These are phyloP conservation scores for Corchorus capsularis DNA, from an alignment of 345 rosid genomes.

Conservation along the genomic window DNA sequence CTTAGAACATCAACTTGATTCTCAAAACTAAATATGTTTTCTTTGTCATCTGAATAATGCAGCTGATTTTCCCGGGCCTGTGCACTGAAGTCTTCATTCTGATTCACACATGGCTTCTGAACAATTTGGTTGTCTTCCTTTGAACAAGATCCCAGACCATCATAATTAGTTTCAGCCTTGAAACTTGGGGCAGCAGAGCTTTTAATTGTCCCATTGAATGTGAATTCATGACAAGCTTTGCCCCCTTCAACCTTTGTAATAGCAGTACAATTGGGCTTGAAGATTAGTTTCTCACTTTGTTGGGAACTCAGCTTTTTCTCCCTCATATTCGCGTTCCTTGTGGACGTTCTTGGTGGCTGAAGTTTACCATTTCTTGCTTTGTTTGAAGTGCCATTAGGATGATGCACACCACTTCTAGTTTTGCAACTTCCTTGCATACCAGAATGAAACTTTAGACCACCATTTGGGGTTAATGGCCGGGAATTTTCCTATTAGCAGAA, in stretches of 20 bases:
- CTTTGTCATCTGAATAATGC: constrained; percentile 23
- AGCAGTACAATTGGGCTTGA: constrained; percentile 1
- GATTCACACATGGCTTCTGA: constrained; percentile 18
- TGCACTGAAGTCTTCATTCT: constrained; percentile 1
- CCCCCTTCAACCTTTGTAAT: not conserved
- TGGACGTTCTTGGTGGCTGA: constrained; percentile 12
- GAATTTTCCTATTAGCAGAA: constrained; percentile 28
- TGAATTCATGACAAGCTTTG: not conserved
- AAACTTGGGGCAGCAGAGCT: not conserved
- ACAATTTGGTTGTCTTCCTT: not conserved
- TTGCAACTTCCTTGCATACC: constrained; percentile 21
- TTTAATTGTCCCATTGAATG: not conserved
- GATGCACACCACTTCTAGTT: not conserved
- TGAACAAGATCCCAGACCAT: not conserved
- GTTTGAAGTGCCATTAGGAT: constrained; percentile 16
- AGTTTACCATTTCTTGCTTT: constrained; percentile 24
- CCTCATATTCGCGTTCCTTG: constrained; percentile 8
- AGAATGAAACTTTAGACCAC: constrained; percentile 26
- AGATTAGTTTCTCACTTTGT: not conserved
- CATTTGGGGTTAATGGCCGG: constrained; percentile 15
- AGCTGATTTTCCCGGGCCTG: not conserved
- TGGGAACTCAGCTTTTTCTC: constrained; percentile 7
- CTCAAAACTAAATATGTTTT: constrained; percentile 25
- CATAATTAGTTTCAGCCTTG: not conserved
- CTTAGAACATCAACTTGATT: constrained; percentile 33